Evolutionary conservation across 176 grass and related monocot species (phyloP).

Genomic region (Microstegium vimineum): DNA sequence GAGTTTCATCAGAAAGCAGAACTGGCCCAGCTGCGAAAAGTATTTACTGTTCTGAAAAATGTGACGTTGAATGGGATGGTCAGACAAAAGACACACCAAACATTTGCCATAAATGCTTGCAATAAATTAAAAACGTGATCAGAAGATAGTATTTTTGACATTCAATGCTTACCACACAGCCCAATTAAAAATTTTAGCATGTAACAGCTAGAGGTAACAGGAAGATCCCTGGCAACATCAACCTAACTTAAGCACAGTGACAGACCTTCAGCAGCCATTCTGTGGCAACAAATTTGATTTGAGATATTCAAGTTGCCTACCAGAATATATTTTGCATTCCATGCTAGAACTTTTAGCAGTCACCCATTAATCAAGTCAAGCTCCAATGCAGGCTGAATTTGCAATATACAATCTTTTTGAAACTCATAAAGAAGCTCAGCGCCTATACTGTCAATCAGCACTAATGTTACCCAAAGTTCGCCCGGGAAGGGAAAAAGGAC

Average conservation of each 20-base stretch:
- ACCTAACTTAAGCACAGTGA: not conserved
- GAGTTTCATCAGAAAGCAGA: slow-evolving; percentile 1
- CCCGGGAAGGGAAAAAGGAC: not conserved
- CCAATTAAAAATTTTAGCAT: not conserved
- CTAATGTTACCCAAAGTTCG: not conserved
- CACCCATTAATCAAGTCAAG: slow-evolving; percentile 8
- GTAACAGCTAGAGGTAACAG: not conserved
- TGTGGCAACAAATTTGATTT: not conserved
- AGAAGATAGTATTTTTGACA: not conserved
- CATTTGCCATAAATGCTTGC: not conserved
- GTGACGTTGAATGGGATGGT: not conserved
- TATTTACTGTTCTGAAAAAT: not conserved
- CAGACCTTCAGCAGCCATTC: not conserved
- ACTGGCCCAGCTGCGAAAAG: not conserved
- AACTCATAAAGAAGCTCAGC: slow-evolving; percentile 5
- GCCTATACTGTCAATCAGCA: not conserved
- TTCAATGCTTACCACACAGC: not conserved
- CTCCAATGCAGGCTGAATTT: not conserved
- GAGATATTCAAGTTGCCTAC: not conserved
- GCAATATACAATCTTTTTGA: not conserved
- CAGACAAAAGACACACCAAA: not conserved
- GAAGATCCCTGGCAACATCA: slow-evolving; percentile 14
- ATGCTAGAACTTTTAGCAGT: not conserved
- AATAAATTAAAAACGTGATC: not conserved
- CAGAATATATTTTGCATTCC: not conserved